A percentile compares a stretch with the other conserved stretches of the same genome.
phyloP scores from a whole-genome alignment of 2,329 filamentous ascomycete genomes.

The Lachnellula arida region DNA sequence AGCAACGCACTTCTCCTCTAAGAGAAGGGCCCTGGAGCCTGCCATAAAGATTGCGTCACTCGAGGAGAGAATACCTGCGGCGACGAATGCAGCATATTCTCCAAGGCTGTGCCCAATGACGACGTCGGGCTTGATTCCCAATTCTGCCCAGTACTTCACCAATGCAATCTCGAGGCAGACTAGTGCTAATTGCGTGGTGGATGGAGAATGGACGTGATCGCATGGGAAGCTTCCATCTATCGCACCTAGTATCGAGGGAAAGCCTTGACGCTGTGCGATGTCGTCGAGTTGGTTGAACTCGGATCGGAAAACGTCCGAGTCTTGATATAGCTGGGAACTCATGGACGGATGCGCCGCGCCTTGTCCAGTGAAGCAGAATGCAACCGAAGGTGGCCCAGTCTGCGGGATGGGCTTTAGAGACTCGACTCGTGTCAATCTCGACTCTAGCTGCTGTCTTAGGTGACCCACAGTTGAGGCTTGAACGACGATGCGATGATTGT shows the following conservation, averaged over 20 bases:
- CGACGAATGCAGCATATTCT: conserved; percentile 67
- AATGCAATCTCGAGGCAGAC: conserved; percentile 51
- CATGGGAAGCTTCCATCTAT: conserved; percentile 29
- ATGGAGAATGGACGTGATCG: conserved; percentile 40
- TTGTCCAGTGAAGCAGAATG: conserved; percentile 40
- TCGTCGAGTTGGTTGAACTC: conserved; percentile 9
- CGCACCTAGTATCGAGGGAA: conserved; percentile 24
- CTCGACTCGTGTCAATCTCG: conserved; percentile 43
- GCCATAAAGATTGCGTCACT: conserved; percentile 68
- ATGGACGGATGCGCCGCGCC: conserved; percentile 34
- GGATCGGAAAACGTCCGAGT: conserved; percentile 33
- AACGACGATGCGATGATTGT: conserved; percentile 49
- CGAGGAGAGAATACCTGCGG: conserved; percentile 65
- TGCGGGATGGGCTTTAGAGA: background rate
- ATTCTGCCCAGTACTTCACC: conserved; percentile 48
- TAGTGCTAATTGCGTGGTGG: conserved; percentile 48
- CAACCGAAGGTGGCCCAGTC: conserved; percentile 18
- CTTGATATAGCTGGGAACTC: conserved; percentile 9
- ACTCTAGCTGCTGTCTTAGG: conserved; percentile 31
- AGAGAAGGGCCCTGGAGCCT: conserved; percentile 58
- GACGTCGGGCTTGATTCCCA: conserved; percentile 49
- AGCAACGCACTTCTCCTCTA: conserved; percentile 58
- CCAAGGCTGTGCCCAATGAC: conserved; percentile 61
- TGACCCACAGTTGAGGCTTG: conserved; percentile 26
- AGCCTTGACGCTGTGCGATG: conserved; percentile 6